A percentile compares a stretch with the other conserved stretches of the same genome.
Evolutionary conservation across 768 basidiomycete species (phyloP).

Genomic region (Thelephora aurantiotincta): DNA sequence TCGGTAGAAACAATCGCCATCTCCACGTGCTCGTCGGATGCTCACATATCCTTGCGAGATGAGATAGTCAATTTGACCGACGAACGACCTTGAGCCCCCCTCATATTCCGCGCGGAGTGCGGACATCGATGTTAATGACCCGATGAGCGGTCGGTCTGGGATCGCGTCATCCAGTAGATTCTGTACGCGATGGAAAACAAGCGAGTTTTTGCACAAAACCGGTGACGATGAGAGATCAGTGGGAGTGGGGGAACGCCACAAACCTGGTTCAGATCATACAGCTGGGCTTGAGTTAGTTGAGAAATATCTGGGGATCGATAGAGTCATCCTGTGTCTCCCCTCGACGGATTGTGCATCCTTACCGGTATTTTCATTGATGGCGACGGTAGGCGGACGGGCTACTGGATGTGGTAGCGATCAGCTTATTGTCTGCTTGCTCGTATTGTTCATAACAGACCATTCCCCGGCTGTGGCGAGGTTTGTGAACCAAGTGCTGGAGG

Average conservation of each 20-base stretch:
- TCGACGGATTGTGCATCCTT: not conserved
- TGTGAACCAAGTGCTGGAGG: no score
- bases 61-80: conserved; percentile 67
- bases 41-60: conserved; percentile 43
- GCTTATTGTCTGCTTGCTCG: no score
- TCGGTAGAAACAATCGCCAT: conserved; percentile 75
- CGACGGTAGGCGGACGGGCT: not conserved
- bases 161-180: conserved; percentile 25
- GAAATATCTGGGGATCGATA: not conserved
- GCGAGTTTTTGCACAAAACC: no score
- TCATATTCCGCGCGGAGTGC: conserved; percentile 55
- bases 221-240: not conserved
- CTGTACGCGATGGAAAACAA: conserved; percentile 11
- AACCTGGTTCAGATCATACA: not conserved
- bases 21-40: conserved; percentile 64
- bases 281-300: not conserved
- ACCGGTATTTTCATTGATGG: not conserved
- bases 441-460: no score
- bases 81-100: conserved; percentile 39
- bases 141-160: conserved; percentile 37
- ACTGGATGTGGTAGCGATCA: not conserved
- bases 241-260: not conserved
- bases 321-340: not conserved
- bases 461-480: no score
- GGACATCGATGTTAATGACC: conserved; percentile 34